These are phyloP conservation scores for Hypoxylon trugodes DNA, from an alignment of 495 filamentous ascomycete species.

Conservation along the genomic window DNA sequence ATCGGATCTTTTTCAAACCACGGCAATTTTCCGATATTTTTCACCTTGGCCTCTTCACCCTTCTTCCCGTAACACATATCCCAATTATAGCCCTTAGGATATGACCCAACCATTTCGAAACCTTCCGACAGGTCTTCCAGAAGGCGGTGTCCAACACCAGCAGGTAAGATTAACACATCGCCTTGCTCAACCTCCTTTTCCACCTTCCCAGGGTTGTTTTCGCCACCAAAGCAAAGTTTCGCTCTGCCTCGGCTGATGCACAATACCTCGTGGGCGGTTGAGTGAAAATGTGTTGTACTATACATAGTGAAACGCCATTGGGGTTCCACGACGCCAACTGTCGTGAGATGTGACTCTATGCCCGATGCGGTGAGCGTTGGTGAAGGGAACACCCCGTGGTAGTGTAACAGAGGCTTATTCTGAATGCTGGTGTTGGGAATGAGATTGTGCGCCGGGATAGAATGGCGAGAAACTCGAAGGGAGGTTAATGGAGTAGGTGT, in stretches of 20 bases:
- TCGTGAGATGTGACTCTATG: constrained; percentile 63
- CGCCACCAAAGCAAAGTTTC: constrained; percentile 71
- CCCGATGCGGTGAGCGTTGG: constrained; percentile 44
- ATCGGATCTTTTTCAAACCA: constrained; percentile 70
- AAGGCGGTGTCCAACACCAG: constrained; percentile 70
- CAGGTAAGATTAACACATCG: constrained; percentile 72
- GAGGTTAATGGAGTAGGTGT: constrained; percentile 56
- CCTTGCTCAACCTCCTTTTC: constrained; percentile 64
- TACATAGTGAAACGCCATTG: constrained; percentile 77
- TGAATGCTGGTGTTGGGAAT: constrained; percentile 73
- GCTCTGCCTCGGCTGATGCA: constrained; percentile 66
- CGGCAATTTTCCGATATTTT: constrained; percentile 53
- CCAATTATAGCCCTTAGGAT: constrained; percentile 65
- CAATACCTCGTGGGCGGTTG: constrained; percentile 72
- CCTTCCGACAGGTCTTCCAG: constrained; percentile 60
- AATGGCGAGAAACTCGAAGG: constrained; percentile 62
- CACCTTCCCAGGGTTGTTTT: constrained; percentile 65
- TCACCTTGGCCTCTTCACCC: constrained; percentile 60
- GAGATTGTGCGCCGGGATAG: constrained; percentile 65
- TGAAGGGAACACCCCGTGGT: constrained; percentile 24
- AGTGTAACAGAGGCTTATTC: constrained; percentile 67
- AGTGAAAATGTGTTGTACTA: constrained; percentile 69
- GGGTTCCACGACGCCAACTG: constrained; percentile 63
- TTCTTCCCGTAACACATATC: constrained; percentile 75
- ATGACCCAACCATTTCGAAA: constrained; percentile 74